A percentile compares a stretch with the other conserved stretches of the same genome.
Conservation (phyloP, 2,329 filamentous ascomycete species). For the Beauveria sp. region DNA sequence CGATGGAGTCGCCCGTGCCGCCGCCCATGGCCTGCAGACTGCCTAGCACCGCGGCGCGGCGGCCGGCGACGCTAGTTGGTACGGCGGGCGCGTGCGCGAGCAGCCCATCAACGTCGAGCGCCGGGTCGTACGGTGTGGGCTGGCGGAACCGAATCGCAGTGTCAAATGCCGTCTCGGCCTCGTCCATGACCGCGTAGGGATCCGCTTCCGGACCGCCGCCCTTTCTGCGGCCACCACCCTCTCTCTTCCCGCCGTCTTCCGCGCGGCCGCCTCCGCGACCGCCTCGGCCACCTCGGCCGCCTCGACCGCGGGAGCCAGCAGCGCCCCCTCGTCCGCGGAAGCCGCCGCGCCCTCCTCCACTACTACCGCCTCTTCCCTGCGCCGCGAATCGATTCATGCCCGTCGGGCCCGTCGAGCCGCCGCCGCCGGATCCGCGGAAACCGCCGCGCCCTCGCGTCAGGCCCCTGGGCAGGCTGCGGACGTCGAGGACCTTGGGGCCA, state of each 20-base stretch:
- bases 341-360: slow-evolving; percentile 11
- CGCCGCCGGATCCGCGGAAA: slow-evolving; percentile 12
- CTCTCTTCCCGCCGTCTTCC: slow-evolving; percentile 10
- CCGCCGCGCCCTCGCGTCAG: slow-evolving; percentile 21
- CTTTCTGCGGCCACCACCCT: slow-evolving; percentile 10
- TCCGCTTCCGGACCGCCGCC: slow-evolving; percentile 13
- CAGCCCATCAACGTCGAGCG: slow-evolving; percentile 25
- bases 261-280: slow-evolving; percentile 9
- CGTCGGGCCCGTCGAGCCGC: not conserved
- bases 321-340: too few relatives aligned
- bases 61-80: slow-evolving; percentile 21
- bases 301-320: not conserved
- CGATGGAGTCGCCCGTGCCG: slow-evolving; percentile 25
- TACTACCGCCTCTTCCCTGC: not conserved
- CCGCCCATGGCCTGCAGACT: slow-evolving; percentile 28
- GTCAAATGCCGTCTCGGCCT: slow-evolving; percentile 28
- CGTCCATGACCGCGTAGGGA: slow-evolving; percentile 22
- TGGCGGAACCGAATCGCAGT: slow-evolving; percentile 28
- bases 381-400: not conserved
- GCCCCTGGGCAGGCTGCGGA: slow-evolving; percentile 30
- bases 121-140: slow-evolving; percentile 24
- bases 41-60: slow-evolving; percentile 26
- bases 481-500: slow-evolving; percentile 30
- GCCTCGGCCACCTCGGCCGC: slow-evolving; percentile 10
- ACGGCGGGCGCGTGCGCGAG: slow-evolving; percentile 23